These are phyloP conservation scores for Leishmania mexicana DNA, from an alignment of 208 protist species.

Conservation along the genomic window DNA sequence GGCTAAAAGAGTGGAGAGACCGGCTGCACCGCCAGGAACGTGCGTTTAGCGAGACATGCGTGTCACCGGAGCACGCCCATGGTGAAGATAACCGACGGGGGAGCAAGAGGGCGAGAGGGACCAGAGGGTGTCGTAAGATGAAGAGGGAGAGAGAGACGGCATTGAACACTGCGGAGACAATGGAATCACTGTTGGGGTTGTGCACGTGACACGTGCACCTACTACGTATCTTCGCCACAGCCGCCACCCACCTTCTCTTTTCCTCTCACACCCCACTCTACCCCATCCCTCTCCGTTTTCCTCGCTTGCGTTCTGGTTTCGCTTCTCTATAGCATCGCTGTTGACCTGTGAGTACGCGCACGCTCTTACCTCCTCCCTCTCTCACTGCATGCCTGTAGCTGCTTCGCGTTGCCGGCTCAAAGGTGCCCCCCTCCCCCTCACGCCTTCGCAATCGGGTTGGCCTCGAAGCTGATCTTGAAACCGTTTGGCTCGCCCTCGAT, in stretches of 20 bases:
- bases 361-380: background rate
- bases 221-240: background rate
- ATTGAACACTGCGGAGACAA: background rate
- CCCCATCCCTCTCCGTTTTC: background rate
- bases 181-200: background rate
- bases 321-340: background rate
- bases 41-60: background rate
- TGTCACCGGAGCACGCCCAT: background rate
- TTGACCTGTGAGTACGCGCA: background rate
- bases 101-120: background rate
- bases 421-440: conserved; percentile 2
- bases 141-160: background rate
- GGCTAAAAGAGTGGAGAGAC: background rate
- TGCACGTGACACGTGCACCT: background rate
- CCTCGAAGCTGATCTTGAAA: conserved; percentile 85
- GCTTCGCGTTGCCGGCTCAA: background rate
- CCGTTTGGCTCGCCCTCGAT: conserved; percentile 76
- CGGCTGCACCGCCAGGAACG: background rate
- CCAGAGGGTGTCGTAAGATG: background rate
- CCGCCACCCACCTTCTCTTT: background rate
- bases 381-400: background rate
- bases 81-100: background rate
- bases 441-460: conserved; percentile 54
- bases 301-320: background rate
- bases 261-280: background rate